phyloP scores from a whole-genome alignment of 768 basidiomycete genomes.

The Psilocybe tampanensis region DNA sequence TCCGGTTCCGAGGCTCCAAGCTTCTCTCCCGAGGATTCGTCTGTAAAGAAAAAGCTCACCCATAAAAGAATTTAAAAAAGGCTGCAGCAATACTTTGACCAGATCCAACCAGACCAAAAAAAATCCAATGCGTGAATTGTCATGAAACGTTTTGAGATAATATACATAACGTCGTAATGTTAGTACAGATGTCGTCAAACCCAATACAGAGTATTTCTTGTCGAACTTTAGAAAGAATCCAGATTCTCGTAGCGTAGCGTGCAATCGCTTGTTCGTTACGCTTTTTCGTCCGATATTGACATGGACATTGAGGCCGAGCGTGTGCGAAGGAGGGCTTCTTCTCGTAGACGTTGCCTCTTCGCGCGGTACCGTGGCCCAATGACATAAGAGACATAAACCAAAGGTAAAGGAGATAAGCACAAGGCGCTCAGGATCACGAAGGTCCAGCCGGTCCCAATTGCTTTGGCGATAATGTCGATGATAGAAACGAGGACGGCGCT shows the following conservation, averaged over 20 bases:
- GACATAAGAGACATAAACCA: slow-evolving; percentile 50
- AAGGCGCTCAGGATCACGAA: slow-evolving; percentile 61
- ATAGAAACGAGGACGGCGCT: slow-evolving; percentile 64
- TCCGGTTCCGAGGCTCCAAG: background rate
- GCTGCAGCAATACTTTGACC: background rate
- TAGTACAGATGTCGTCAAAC: background rate
- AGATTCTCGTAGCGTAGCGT: background rate
- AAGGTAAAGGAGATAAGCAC: slow-evolving; percentile 46
- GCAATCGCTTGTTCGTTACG: background rate
- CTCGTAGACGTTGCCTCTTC: slow-evolving; percentile 14
- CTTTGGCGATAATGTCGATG: slow-evolving; percentile 60
- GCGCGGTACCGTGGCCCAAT: slow-evolving; percentile 59
- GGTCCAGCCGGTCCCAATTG: slow-evolving; percentile 67
- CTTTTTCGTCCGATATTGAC: slow-evolving; percentile 1
- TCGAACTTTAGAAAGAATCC: too few relatives aligned
- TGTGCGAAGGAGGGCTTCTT: slow-evolving; percentile 8
- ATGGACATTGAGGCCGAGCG: background rate
- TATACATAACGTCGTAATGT: background rate
- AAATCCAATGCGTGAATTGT: background rate
- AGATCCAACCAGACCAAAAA: background rate
- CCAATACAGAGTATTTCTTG: too few relatives aligned
- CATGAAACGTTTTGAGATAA: background rate
- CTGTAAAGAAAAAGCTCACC: background rate
- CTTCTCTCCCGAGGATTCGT: background rate
- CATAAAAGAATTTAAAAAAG: too few relatives aligned